Evolutionary conservation across 768 basidiomycete species (phyloP), one percentile per base, ranked within the genome.

Genomic region (Lentinula raphanica): DNA sequence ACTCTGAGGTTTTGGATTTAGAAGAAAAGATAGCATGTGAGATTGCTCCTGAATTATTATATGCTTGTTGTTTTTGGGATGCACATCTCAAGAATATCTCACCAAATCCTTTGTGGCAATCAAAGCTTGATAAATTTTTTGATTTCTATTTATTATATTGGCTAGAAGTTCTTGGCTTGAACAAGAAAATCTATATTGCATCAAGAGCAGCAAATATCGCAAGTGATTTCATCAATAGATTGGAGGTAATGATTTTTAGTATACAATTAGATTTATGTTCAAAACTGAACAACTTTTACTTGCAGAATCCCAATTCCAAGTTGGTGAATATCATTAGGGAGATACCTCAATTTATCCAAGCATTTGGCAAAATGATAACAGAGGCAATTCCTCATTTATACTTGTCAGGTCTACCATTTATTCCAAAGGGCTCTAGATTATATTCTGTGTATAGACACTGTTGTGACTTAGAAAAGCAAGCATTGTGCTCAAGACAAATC

Each of bases 361-460:
- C 23, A n/a, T 63, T 60, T 51, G 50, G 44, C 15, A 23, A 19
- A 39, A 35, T 54, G 32, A 62, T 64, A 50, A 51, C 45, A 31
- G 59, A 51, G 35, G 45, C 31, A 19, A 53, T 60, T 6, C 65
- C 65, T 0, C 67, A 68, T 56, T 31, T 68, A 21, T 68, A 68
- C 51, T 15, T 68, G n/a, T 68, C 67, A 15, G 67, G 59, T 8
- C 42, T 69, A 5, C 61, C 69, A 48, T 65, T 69, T 39, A 23
- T 59, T 15, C 67, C 66, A 19, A 42, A 25, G 21, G 19, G 23
- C 11, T 49, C 49, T 29, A 21, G 31, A 3, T 21, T 62, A 29
- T 74, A 65, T 39, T 9, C 44, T 36, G 32, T 35, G 2, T 35
- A 35, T 13, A 35, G 9, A 9, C 5, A 45, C 31, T 35, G 5